Evolutionary conservation across 352 stramenopile genomes (phyloP), one percentile per base, ranked within the genome.

Genomic region (Halophytophthora polymorphica): DNA sequence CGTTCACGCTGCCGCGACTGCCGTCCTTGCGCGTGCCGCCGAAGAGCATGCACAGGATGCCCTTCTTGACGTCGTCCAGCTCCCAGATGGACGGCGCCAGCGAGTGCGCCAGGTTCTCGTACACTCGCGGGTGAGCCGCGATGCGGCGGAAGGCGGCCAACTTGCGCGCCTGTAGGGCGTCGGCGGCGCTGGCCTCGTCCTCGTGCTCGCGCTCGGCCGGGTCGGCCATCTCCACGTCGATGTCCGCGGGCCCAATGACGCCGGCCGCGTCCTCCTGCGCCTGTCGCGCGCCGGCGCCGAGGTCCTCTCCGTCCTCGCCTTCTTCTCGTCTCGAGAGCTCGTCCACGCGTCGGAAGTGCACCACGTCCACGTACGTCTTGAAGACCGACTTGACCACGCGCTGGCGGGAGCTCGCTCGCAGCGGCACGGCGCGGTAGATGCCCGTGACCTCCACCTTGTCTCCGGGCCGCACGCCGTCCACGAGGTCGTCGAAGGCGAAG

Each of bases 31-130:
- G 79, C 53, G 95, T 98, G 10, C 97, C 97, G 18, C 97, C 97
- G 63, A 99, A 99, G 17, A 99, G 82, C 96, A 98, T 98, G 63
- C 96, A 99, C 36, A 99, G 65, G 12, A 98, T 90, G 0, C 94
- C 97, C 55, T 98, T 98, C 65, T 99, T 99, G 5, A 99, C 96
- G 68, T 99, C 95, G 42, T 99, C 96, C 44, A 99, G 72, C 68
- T 98, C 97, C 87, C 86, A 93, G 31, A 95, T 93, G 13, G 83
- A 93, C 43, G 84, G 86, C 5, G 85, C 84, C 3, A 95, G 50
- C 13, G 84, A 95, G 40, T 88, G 72, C 21, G 84, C 78, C 14
- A 93, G 56, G 56, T 92, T 93, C 37, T 90, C 69, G 33, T 95
- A 95, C 39, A 89, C 79, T 29, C 77, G 85, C 35, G 84, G 82